A percentile compares a stretch with the other conserved stretches of the same genome.
phyloP scores from a whole-genome alignment of 2,329 filamentous ascomycete genomes.

The Alternaria sp. region DNA sequence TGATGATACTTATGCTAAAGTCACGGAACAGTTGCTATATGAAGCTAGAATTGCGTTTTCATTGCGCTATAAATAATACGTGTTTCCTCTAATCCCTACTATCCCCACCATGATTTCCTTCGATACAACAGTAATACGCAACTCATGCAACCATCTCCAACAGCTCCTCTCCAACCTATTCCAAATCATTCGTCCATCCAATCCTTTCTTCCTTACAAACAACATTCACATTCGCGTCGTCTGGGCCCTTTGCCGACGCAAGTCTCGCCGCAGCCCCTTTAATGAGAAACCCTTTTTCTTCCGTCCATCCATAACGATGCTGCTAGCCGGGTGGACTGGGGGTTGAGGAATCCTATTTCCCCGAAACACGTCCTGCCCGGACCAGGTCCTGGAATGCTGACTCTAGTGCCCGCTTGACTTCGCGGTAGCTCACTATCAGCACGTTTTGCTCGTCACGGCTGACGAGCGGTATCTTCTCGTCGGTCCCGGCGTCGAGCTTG shows the following conservation, averaged over 20 bases:
- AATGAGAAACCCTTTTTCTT: not conserved
- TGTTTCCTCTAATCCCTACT: not conserved
- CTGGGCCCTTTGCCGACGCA: not conserved
- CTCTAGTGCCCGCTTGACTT: conserved; percentile 73
- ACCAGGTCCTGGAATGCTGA: conserved; percentile 65
- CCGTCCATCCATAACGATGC: not conserved
- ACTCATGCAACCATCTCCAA: conserved; percentile 1
- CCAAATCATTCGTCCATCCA: not conserved
- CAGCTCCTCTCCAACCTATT: not conserved
- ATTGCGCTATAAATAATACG: conserved; percentile 11
- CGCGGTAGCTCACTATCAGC: conserved; percentile 88
- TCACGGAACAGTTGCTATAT: not conserved
- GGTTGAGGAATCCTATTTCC: conserved; percentile 32
- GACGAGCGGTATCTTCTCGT: conserved; percentile 84
- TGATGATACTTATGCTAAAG: too few species aligned
- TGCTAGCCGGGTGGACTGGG: conserved; percentile 17
- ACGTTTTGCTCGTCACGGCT: conserved; percentile 90
- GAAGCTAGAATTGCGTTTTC: not conserved
- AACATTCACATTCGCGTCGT: not conserved
- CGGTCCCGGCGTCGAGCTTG: conserved; percentile 87
- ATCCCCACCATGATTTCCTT: not conserved
- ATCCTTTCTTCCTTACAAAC: not conserved
- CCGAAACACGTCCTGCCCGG: conserved; percentile 38
- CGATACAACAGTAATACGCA: conserved; percentile 4
- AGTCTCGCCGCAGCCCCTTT: not conserved